Percentiles rank a stretch among this genome's conserved stretches.
Conservation (phyloP, 306 rosid species). For the Spatholobus suberectus region DNA sequence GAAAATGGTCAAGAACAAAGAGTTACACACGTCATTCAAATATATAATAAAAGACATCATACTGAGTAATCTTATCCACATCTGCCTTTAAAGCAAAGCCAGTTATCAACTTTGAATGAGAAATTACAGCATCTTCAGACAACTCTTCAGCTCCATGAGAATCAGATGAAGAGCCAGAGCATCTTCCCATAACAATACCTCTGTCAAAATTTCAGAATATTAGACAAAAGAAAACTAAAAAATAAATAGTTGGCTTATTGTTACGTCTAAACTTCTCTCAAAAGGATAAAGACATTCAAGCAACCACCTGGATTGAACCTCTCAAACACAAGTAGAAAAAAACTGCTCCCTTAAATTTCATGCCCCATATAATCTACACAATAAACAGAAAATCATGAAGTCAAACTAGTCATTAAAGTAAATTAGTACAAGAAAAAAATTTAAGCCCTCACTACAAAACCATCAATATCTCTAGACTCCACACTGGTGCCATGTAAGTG, state of each 20-base stretch:
- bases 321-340: background rate
- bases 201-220: slow-evolving; percentile 45
- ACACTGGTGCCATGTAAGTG: background rate
- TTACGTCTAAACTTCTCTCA: background rate
- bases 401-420: too few relatives aligned
- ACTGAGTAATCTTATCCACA: slow-evolving; percentile 53
- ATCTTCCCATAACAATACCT: slow-evolving; percentile 54
- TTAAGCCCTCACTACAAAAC: background rate
- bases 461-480: background rate
- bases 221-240: too few relatives aligned
- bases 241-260: too few relatives aligned
- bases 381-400: background rate
- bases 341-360: background rate
- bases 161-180: slow-evolving; percentile 61
- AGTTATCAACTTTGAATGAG: slow-evolving; percentile 54
- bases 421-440: background rate
- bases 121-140: slow-evolving; percentile 48
- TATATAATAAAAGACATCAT: slow-evolving; percentile 28
- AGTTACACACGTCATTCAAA: slow-evolving; percentile 29
- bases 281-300: background rate
- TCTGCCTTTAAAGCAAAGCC: slow-evolving; percentile 56
- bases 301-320: slow-evolving; percentile 34
- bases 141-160: slow-evolving; percentile 63
- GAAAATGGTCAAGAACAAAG: slow-evolving; percentile 20
- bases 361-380: background rate